Conservation (phyloP, 2,329 filamentous ascomycete genomes). For the Thelonectria olida region DNA sequence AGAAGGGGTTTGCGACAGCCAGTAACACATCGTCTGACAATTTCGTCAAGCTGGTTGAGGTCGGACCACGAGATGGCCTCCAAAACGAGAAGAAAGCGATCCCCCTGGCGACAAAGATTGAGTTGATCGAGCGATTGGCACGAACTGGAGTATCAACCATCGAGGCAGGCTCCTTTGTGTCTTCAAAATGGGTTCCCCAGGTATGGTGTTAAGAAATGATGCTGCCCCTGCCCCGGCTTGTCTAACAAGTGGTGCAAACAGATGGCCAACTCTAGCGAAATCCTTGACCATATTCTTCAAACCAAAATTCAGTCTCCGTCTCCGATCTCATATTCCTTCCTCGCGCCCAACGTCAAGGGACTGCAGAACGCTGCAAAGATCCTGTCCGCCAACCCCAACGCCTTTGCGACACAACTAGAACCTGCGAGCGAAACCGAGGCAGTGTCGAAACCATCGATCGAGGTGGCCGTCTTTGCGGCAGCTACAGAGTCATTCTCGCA, state of each 20-base stretch:
- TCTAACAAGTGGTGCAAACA: slow-evolving; percentile 44
- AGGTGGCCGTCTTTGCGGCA: slow-evolving; percentile 83
- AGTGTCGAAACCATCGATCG: slow-evolving; percentile 61
- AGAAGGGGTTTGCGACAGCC: slow-evolving; percentile 53
- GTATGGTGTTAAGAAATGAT: slow-evolving; percentile 49
- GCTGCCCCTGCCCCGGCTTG: slow-evolving; percentile 6
- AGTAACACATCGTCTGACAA: slow-evolving; percentile 49
- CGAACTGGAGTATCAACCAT: slow-evolving; percentile 76
- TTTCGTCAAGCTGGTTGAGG: slow-evolving; percentile 76
- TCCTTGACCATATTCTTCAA: slow-evolving; percentile 74
- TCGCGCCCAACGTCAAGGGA: slow-evolving; percentile 81
- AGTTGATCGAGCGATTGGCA: slow-evolving; percentile 76
- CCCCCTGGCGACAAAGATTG: slow-evolving; percentile 76
- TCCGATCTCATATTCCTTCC: slow-evolving; percentile 79
- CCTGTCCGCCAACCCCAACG: slow-evolving; percentile 60
- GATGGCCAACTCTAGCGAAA: slow-evolving; percentile 83
- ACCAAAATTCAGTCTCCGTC: slow-evolving; percentile 61
- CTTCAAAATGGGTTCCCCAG: slow-evolving; percentile 87
- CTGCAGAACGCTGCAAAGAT: slow-evolving; percentile 69
- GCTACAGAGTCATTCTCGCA: slow-evolving; percentile 84
- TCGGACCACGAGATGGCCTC: slow-evolving; percentile 85
- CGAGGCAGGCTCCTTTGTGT: slow-evolving; percentile 84
- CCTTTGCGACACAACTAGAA: slow-evolving; percentile 62
- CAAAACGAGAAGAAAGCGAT: slow-evolving; percentile 84
- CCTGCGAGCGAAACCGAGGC: slow-evolving; percentile 48